phyloP scores from a whole-genome alignment of 1,284 basidiomycete species.

The Apiotrichum gracile region DNA sequence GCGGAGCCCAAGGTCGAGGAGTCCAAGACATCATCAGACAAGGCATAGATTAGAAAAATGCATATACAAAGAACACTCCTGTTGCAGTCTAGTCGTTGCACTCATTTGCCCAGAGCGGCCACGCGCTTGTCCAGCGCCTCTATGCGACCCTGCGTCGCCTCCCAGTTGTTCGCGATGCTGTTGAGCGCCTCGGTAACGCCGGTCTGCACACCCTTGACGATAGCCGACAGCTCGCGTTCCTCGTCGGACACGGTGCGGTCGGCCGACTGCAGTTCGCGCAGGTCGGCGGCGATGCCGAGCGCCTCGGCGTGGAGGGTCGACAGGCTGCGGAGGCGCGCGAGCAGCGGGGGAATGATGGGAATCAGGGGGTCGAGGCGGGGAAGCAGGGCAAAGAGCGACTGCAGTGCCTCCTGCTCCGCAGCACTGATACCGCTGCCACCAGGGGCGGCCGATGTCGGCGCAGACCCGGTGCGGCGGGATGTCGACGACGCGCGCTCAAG shows the following conservation, averaged over 20 bases:
- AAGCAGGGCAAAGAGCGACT: conserved; percentile 61
- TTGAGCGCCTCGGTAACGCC: conserved; percentile 66
- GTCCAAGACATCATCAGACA: background rate
- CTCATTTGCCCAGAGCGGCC: conserved; percentile 17
- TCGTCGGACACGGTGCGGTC: conserved; percentile 59
- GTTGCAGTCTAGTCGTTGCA: background rate
- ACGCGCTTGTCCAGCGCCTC: conserved; percentile 52
- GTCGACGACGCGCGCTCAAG: conserved; percentile 72
- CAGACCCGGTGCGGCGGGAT: conserved; percentile 47
- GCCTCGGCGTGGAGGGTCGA: conserved; percentile 76
- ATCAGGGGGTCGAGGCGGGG: conserved; percentile 77
- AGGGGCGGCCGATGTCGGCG: conserved; percentile 61
- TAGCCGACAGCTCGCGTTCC: conserved; percentile 61
- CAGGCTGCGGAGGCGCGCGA: conserved; percentile 77
- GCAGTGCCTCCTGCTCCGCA: conserved; percentile 54
- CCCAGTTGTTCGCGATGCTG: conserved; percentile 66
- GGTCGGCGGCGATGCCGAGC: conserved; percentile 56
- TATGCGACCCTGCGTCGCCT: conserved; percentile 56
- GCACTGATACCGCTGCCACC: conserved; percentile 49
- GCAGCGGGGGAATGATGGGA: conserved; percentile 85
- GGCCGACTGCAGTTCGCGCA: conserved; percentile 66
- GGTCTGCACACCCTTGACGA: conserved; percentile 63
- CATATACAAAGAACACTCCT: background rate
- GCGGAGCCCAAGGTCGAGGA: background rate
- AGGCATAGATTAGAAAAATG: background rate